A percentile compares a stretch with the other conserved stretches of the same genome.
Conservation (phyloP, 2,329 filamentous ascomycete species). For the Falciphora oryzae region DNA sequence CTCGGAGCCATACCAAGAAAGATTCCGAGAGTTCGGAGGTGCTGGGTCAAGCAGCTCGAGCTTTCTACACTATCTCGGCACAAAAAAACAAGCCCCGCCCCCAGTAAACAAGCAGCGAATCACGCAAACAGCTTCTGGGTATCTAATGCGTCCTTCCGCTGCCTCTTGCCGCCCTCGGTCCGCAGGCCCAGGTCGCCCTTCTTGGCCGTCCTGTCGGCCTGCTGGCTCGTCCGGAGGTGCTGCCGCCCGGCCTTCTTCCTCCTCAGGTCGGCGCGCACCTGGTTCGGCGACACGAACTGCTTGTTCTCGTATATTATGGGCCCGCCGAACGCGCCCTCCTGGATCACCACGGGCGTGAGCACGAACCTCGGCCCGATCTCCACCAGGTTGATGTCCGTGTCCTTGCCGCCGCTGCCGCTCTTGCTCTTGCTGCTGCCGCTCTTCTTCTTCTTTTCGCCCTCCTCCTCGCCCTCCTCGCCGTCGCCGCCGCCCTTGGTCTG, state of each 20-base stretch:
- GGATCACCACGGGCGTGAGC: slow-evolving; percentile 87
- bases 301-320: slow-evolving; percentile 98
- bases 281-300: slow-evolving; percentile 94
- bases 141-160: slow-evolving; percentile 65
- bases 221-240: slow-evolving; percentile 68
- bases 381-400: slow-evolving; percentile 75
- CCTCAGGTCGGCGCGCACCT: slow-evolving; percentile 77
- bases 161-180: slow-evolving; percentile 56
- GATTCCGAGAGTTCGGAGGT: background rate
- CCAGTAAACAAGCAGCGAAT: slow-evolving; percentile 14
- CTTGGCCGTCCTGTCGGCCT: slow-evolving; percentile 66
- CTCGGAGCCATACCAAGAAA: background rate
- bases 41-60: background rate
- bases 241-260: slow-evolving; percentile 71
- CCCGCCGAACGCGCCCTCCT: slow-evolving; percentile 91
- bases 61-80: background rate
- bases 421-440: slow-evolving; percentile 30
- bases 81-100: no score
- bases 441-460: slow-evolving; percentile 23
- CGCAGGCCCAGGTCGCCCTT: slow-evolving; percentile 71
- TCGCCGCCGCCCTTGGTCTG: slow-evolving; percentile 39
- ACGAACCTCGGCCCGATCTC: slow-evolving; percentile 95
- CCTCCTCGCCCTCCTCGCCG: slow-evolving; percentile 37
- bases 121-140: slow-evolving; percentile 71
- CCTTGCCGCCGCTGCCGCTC: slow-evolving; percentile 33